Evolutionary conservation across 106 monocot species (phyloP).

Genomic region (Acanthochlamys bracteata): DNA sequence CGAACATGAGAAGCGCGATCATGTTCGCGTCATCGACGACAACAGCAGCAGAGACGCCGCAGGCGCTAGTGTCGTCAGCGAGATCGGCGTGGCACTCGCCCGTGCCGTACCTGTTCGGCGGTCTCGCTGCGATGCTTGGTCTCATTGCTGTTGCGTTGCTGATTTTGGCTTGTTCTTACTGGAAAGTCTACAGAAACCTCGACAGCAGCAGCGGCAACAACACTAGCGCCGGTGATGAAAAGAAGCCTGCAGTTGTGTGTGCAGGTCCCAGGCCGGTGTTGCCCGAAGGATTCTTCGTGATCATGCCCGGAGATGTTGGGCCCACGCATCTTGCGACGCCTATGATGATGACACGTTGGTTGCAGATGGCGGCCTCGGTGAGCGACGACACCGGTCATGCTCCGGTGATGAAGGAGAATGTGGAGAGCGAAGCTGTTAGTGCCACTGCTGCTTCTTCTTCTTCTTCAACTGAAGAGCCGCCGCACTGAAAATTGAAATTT

Average conservation of each 20-base stretch:
- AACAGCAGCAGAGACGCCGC: not conserved
- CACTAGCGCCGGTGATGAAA: not conserved
- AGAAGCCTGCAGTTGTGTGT: not conserved
- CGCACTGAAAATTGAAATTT: too few relatives aligned
- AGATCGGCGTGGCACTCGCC: constrained; percentile 24
- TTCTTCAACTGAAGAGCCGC: too few relatives aligned
- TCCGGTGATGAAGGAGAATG: not conserved
- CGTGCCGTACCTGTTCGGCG: constrained; percentile 37
- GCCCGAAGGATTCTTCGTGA: constrained; percentile 17
- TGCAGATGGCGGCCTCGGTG: not conserved
- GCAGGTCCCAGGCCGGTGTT: not conserved
- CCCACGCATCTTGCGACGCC: constrained; percentile 23
- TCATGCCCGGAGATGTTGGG: constrained; percentile 30
- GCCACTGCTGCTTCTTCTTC: too few relatives aligned
- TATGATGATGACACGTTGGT: not conserved
- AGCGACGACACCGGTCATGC: not conserved
- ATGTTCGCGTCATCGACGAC: not conserved
- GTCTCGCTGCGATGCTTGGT: constrained; percentile 25
- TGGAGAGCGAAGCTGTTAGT: too few relatives aligned
- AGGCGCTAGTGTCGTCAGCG: not conserved
- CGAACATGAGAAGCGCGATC: not conserved
- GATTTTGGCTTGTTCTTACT: constrained; percentile 23
- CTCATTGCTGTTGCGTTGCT: constrained; percentile 19
- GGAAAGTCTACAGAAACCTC: constrained; percentile 6
- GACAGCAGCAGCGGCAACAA: not conserved